phyloP scores from a whole-genome alignment of 2,329 filamentous ascomycete species.

The Seiridium unicorne region DNA sequence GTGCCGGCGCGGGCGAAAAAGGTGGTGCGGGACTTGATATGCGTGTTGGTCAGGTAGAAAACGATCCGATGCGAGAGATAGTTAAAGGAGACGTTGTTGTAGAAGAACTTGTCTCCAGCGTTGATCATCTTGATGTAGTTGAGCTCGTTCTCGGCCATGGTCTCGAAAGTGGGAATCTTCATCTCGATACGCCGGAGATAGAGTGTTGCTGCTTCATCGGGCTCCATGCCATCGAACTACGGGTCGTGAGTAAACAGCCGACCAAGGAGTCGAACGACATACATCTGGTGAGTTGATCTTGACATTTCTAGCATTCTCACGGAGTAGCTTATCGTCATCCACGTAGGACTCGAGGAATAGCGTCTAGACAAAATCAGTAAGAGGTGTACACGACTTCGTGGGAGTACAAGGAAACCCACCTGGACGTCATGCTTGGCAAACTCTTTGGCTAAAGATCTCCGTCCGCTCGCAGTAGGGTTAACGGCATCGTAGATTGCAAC shows the following conservation, averaged over 20 bases:
- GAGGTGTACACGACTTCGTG: neutral
- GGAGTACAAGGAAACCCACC: slow-evolving; percentile 40
- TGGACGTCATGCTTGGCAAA: slow-evolving; percentile 97
- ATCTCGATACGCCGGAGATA: slow-evolving; percentile 88
- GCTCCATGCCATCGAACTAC: slow-evolving; percentile 85
- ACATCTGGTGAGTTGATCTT: slow-evolving; percentile 97
- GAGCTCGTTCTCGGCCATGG: slow-evolving; percentile 89
- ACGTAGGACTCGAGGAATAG: slow-evolving; percentile 96
- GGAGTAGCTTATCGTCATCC: slow-evolving; percentile 87
- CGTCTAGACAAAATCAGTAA: slow-evolving; percentile 54
- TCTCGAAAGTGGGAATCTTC: slow-evolving; percentile 94
- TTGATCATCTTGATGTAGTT: slow-evolving; percentile 99
- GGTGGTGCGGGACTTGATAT: slow-evolving; percentile 92
- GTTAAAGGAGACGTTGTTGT: slow-evolving; percentile 96
- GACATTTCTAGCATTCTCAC: slow-evolving; percentile 94
- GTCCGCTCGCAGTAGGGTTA: slow-evolving; percentile 81
- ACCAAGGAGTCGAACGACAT: slow-evolving; percentile 29
- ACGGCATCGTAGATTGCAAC: slow-evolving; percentile 99
- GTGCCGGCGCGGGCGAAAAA: slow-evolving; percentile 90
- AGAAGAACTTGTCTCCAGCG: slow-evolving; percentile 85
- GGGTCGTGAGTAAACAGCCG: neutral
- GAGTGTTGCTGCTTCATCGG: slow-evolving; percentile 86
- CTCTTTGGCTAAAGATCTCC: slow-evolving; percentile 85
- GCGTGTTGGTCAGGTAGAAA: slow-evolving; percentile 95
- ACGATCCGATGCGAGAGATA: slow-evolving; percentile 97